Conservation (phyloP, 441 rosid genomes). For the Eutrema salsugineum region DNA sequence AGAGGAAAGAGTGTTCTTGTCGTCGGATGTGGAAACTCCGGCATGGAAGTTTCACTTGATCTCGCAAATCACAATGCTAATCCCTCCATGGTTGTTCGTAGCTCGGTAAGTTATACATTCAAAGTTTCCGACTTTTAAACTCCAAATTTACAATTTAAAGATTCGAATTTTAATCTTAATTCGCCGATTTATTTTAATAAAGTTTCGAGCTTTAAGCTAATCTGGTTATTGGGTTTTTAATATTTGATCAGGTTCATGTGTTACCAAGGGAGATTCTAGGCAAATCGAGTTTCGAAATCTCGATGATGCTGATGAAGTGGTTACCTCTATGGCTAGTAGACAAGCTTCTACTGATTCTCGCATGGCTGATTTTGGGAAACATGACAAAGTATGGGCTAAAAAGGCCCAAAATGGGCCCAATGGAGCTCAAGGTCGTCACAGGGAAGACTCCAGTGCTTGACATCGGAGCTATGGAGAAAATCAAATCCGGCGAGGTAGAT, state of each 20-base stretch:
- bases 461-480: conserved; percentile 26
- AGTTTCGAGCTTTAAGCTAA: neutral
- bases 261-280: conserved; percentile 24
- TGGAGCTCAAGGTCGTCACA: conserved; percentile 20
- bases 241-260: conserved; percentile 21
- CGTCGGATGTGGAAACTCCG: conserved; percentile 53
- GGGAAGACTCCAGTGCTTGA: conserved; percentile 29
- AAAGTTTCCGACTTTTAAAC: neutral
- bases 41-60: conserved; percentile 48
- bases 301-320: conserved; percentile 26
- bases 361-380: conserved; percentile 20
- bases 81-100: conserved; percentile 39
- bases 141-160: neutral
- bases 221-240: neutral
- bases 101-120: conserved; percentile 22
- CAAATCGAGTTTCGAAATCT: conserved; percentile 18
- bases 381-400: conserved; percentile 18
- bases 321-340: conserved; percentile 27
- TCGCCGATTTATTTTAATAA: neutral
- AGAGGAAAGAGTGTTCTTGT: conserved; percentile 38
- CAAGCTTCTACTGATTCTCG: conserved; percentile 2
- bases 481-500: conserved; percentile 13
- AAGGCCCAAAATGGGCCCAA: conserved; percentile 18
- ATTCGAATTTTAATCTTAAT: neutral
- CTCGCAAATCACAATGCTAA: conserved; percentile 34